Evolutionary conservation across 2,329 filamentous ascomycete genomes (phyloP).

Genomic region (Ceratocystis eucalypticola): DNA sequence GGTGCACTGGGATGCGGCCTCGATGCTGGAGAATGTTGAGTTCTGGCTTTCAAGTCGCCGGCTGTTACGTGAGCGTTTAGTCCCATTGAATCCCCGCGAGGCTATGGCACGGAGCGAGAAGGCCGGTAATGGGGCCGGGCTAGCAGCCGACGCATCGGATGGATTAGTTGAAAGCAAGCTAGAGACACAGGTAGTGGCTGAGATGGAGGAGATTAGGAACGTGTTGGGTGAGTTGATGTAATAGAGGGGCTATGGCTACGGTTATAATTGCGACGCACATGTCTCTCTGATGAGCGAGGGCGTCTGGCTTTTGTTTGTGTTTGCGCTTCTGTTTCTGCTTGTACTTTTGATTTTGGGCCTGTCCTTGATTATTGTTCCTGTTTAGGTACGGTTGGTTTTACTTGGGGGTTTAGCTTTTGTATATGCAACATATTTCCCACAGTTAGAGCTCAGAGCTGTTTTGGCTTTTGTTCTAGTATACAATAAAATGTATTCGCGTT

Average conservation of each 20-base stretch:
- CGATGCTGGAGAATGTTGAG: conserved; percentile 69
- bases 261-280: no score
- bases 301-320: conserved; percentile 7
- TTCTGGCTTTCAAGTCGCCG: conserved; percentile 61
- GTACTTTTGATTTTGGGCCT: not conserved
- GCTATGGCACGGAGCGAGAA: conserved; percentile 41
- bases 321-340: not conserved
- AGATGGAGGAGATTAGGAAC: conserved; percentile 48
- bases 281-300: not conserved
- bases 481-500: conserved; percentile 1
- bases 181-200: conserved; percentile 60
- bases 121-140: conserved; percentile 24
- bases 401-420: not conserved
- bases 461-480: not conserved
- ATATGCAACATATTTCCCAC: not conserved
- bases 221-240: conserved; percentile 42
- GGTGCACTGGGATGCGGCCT: conserved; percentile 60
- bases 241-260: not conserved
- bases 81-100: conserved; percentile 61
- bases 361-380: not conserved
- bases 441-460: not conserved
- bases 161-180: conserved; percentile 44
- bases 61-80: conserved; percentile 56
- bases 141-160: not conserved
- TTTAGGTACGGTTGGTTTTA: not conserved